Evolutionary conservation across 345 rosid species (phyloP), one percentile per base, ranked within the genome.

Genomic region (Clausena lansium): DNA sequence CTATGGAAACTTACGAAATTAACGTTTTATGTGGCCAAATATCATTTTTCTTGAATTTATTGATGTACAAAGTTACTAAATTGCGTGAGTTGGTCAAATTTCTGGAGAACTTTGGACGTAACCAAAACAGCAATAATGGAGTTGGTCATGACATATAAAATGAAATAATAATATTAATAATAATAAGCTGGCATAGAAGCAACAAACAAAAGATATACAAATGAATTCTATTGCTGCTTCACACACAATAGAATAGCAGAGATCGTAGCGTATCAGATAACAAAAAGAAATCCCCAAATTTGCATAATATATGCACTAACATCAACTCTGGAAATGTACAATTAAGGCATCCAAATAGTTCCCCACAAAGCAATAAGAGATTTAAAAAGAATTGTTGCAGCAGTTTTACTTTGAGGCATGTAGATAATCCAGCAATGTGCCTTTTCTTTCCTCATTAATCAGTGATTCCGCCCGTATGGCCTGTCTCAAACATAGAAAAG

Each of bases 291-390:
- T 52, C 22, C 39, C 32, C 2, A 19, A 76, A 62, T 65, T 76
- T 65, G 52, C 35, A 45, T 24, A 62, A 65, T n/a, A 38, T 45
- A n/a, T 24, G 19, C 72, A 52, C n/a, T 17, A 38, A 50, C 63
- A 52, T 65, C 71, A 4, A 76, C 33, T 35, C 65, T 36, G 66
- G 13, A 73, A 24, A 73, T 52, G 50, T 45, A 63, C 70, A 36
- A 20, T 66, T 36, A 36, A 36, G 17, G 28, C 39, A 58, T 50
- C 66, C 32, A 58, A 73, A 58, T n/a, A 73, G 25, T 24, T 7
- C 36, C 33, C 54, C 14, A 59, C 32, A n/a, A n/a, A 52, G 55
- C 22, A 58, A 35, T 15, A 36, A 14, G 14, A 17, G 35, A 58
- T 36, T 22, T 36, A 33, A 2, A 58, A 35, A 35, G 28, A 32